phyloP scores from a whole-genome alignment of 108 stramenopile genomes.

The Craspedostauros australis region DNA sequence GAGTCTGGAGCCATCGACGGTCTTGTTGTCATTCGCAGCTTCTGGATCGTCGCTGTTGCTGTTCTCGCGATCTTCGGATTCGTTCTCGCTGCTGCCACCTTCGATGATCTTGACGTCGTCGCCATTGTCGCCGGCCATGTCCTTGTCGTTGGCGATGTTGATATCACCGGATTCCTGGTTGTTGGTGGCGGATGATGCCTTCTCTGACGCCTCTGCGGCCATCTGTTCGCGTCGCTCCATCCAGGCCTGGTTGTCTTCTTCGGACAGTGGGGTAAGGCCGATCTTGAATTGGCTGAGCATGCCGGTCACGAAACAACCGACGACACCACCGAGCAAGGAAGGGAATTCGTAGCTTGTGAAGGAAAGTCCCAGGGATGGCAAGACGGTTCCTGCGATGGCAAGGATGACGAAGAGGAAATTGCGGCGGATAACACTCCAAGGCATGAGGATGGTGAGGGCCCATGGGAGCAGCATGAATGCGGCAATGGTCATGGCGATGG shows the following conservation, averaged over 20 bases:
- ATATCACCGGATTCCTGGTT: not conserved
- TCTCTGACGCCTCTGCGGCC: not conserved
- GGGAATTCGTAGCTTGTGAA: conserved; percentile 53
- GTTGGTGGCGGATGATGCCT: not conserved
- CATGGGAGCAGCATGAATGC: conserved; percentile 43
- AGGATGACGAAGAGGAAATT: conserved; percentile 44
- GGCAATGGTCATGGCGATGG: conserved; percentile 25
- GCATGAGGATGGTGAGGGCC: conserved; percentile 34
- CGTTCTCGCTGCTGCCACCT: conserved; percentile 1
- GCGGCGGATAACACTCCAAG: conserved; percentile 25
- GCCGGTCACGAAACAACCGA: conserved; percentile 37
- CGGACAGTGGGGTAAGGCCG: too few species aligned
- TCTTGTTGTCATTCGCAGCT: conserved; percentile 3
- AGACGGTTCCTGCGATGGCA: conserved; percentile 17
- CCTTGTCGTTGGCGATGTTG: not conserved
- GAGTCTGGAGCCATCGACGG: conserved; percentile 1
- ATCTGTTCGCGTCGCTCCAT: not conserved
- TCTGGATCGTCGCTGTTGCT: conserved; percentile 1
- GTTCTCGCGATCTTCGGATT: not conserved
- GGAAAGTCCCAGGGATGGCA: conserved; percentile 37
- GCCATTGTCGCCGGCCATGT: not conserved
- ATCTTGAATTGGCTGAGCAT: conserved; percentile 38
- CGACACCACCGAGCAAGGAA: conserved; percentile 51
- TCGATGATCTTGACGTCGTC: not conserved
- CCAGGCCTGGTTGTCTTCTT: not conserved